phyloP scores from a whole-genome alignment of 148 eudicot genomes.

The Gaultheria prostrata region DNA sequence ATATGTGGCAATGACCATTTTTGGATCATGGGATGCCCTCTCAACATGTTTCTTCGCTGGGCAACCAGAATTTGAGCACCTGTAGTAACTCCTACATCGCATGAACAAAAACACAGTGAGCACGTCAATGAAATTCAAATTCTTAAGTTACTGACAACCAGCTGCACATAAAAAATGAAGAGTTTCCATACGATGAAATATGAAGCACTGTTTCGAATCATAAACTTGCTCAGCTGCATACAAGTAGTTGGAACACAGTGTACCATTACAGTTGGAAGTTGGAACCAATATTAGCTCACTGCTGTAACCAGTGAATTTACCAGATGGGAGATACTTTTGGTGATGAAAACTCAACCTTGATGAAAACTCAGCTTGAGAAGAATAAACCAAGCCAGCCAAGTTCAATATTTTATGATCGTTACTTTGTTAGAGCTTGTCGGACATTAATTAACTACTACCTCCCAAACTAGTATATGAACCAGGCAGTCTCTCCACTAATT shows the following conservation, averaged over 20 bases:
- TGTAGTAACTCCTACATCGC: conserved; percentile 83
- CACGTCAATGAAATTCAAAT: background rate
- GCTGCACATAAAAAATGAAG: background rate
- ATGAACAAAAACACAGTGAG: conserved; percentile 10
- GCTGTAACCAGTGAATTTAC: background rate
- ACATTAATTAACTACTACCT: too few relatives aligned
- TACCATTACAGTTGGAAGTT: background rate
- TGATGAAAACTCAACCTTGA: background rate
- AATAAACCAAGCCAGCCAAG: background rate
- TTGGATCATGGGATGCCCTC: conserved; percentile 70
- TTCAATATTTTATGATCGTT: background rate
- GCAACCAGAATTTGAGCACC: conserved; percentile 80
- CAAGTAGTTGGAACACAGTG: background rate
- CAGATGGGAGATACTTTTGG: background rate
- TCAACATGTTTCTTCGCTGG: conserved; percentile 85
- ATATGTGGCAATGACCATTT: conserved; percentile 66
- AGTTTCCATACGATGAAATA: too few relatives aligned
- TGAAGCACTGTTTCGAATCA: background rate
- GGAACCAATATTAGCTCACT: background rate
- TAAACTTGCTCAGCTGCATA: background rate
- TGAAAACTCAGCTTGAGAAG: background rate
- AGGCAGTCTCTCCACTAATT: background rate
- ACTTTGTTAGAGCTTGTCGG: background rate
- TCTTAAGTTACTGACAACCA: background rate
- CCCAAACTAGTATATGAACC: background rate